phyloP scores from a whole-genome alignment of 148 eudicot species.

The Amaranthus cruentus region DNA sequence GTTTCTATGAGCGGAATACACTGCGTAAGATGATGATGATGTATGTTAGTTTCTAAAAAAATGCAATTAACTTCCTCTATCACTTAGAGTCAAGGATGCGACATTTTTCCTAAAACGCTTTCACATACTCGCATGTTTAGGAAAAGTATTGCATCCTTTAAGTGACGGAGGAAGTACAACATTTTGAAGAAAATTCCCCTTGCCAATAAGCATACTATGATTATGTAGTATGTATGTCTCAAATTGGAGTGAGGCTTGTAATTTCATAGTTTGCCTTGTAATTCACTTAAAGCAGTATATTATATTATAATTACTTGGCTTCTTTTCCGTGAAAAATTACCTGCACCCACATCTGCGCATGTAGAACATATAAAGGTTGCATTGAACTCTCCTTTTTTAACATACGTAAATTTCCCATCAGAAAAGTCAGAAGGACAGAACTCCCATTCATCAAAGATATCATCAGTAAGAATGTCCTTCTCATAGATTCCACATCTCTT shows the following conservation, averaged over 20 bases:
- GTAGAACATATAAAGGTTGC: constrained; percentile 60
- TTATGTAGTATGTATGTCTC: not conserved
- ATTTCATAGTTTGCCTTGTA: not conserved
- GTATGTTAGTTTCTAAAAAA: too few species aligned
- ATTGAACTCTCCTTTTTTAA: constrained; percentile 54
- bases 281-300: too few species aligned
- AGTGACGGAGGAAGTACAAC: too few species aligned
- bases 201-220: too few species aligned
- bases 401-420: constrained; percentile 48
- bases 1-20: too few species aligned
- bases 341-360: constrained; percentile 39
- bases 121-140: too few species aligned
- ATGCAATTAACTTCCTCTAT: too few species aligned
- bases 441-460: constrained; percentile 85
- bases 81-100: too few species aligned
- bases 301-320: not conserved
- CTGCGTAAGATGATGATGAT: too few species aligned
- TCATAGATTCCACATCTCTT: constrained; percentile 87
- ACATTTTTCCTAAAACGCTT: too few species aligned
- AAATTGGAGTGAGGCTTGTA: not conserved
- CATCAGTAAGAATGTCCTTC: constrained; percentile 45
- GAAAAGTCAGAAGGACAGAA: constrained; percentile 71
- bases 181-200: too few species aligned
- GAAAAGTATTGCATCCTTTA: too few species aligned
- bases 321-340: constrained; percentile 22